Evolutionary conservation across 2,329 filamentous ascomycete species (phyloP), one percentile per base, ranked within the genome.

Genomic region (Alternaria ventricosa): DNA sequence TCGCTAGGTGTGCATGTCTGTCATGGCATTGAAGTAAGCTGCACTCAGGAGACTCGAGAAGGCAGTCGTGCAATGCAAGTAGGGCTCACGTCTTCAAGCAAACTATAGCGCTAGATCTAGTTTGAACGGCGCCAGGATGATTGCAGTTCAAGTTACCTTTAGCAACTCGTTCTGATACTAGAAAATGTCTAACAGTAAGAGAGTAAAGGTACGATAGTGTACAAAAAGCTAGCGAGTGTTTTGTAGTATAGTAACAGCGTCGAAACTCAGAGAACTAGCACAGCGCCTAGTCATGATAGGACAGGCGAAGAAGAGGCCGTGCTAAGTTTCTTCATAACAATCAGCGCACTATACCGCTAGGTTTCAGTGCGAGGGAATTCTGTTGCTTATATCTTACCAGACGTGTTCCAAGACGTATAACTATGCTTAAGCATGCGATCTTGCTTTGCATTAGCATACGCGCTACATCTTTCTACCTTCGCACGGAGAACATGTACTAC

Each of bases 291-390:
- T 36, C 15, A n/a, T n/a, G 1, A 36, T 36, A 5, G n/a, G 33
- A n/a, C 4, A 36, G 15, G 15, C 15, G 8, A n/a, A n/a, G 33
- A 36, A 36, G 8, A 36, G 8, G 15, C 33, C 8, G 8, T n/a
- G 8, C 33, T 36, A n/a, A 10, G 33, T n/a, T 9, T n/a, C 33
- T n/a, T 36, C 4, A 10, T 36, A 15, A 5, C 8, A 36, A n/a
- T 9, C 4, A n/a, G 8, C 15, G 15, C 4, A 2, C 15, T 1
- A n/a, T 36, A n/a, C 15, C 33, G 15, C 15, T n/a, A 36, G 7
- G 15, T 1, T 9, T 36, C 8, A n/a, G 33, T 2, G 15, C 7
- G 8, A 36, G 9, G 8, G 0, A 1, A 5, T 3, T n/a, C 1
- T n/a, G 33, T n/a, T n/a, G 33, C 33, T 15, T 36, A 36, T n/a